Base-by-base conservation (phyloP, 2,329 filamentous ascomycete genomes). In the Hymenoscyphus albidus region DNA sequence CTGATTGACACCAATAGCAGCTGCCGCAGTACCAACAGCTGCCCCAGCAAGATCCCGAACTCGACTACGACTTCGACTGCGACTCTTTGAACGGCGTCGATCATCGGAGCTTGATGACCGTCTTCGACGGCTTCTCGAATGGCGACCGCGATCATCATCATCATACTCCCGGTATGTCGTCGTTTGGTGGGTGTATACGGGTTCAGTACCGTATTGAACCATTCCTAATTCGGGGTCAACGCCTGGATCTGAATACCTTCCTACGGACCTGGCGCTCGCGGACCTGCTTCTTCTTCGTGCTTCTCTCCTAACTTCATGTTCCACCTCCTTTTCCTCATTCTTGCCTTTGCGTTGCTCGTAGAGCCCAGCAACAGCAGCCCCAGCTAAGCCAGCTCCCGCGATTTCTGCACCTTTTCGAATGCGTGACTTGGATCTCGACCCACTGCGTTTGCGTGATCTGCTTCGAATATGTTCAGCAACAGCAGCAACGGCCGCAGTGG, bases 141-240 rank as follows among this genome's bases (percentile, higher is more conserved):
- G 70, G 55, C 54, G 61, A 66, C 61, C 62, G 67, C 64, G 70
- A 68, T 72, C 70, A 62, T 70, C 59, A 56, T 22, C 44, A 31
- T 55, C 48, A 27, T 40, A 66, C n/a, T 68, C 68, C 60, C 68
- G 67, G 63, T 74, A 72, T 55, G 69, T 75, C 69, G 70, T 72
- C 69, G 69, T 70, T 61, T 69, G 63, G 59, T 70, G 76, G 69
- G 79, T 79, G 44, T 78, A 77, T 69, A 88, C 80, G 71, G 85
- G 85, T 69, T 82, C 80, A 74, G 79, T 80, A 70, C 86, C 86
- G 80, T 88, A 88, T 76, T 88, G 84, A 82, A 88, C 84, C 81
- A 88, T 81, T 79, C 85, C 86, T 86, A 88, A 79, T 79, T 87
- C 84, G 80, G 81, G 82, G 84, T 88, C 85, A 87, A 73, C 68